Evolutionary conservation across 371 early-diverging fungal genomes (phyloP), one percentile per base, ranked within the genome.

Genomic region (Nematocida ausubeli): DNA sequence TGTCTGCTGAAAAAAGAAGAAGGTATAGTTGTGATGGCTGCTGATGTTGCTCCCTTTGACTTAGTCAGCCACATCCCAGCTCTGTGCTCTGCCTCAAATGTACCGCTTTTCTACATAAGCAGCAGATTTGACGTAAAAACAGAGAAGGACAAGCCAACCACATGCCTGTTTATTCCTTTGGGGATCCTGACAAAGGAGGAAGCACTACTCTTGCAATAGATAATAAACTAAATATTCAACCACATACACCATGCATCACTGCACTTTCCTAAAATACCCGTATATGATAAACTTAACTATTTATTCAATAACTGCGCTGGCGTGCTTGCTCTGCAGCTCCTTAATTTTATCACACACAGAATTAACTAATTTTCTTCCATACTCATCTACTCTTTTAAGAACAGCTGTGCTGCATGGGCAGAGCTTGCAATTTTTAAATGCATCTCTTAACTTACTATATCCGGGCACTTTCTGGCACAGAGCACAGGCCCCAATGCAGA

Each of bases 61-160:
- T 68, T 80, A 9, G 37, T 80, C 22, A 70, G 64, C 40, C 80
- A 80, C 37, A 49, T 80, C 22, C 80, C 80, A 14, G 72, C 56
- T 3, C 32, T 80, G 2, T 80, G 80, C 47, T 7, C n/a, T 6
- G 65, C 47, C 19, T n/a, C 28, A 32, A 62, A 57, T 19, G 50
- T 55, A 3, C 78, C 78, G 12, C 52, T 75, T 19, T 51, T 47
- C 24, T 75, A 75, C 68, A 52, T 75, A 19, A 26, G 26, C 24
- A 75, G 78, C 37, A 32, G 66, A 51, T 75, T 75, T 52, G 78
- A 75, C 35, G 6, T 75, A 3, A 32, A 19, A 52, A 75, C 78
- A 19, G 54, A 75, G 0, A 62, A 75, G 34, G 39, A 66, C 37
- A 75, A 75, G 67, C 67, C 78, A 6, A 57, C 50, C 22, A 75